Conservation (phyloP, 164 flowering plant species). For the Tinospora cordifolia region DNA sequence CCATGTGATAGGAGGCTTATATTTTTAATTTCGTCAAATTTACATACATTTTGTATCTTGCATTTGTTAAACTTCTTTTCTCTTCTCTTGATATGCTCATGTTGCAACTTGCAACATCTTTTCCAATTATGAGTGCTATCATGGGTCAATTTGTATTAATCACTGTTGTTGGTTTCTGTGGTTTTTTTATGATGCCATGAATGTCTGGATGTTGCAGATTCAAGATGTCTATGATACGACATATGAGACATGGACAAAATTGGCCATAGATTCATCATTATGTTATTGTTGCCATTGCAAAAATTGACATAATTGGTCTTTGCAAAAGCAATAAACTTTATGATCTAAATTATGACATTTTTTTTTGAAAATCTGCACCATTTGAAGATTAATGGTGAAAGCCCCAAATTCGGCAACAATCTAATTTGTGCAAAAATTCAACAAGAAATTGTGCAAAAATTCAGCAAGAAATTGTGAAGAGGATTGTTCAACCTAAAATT, state of each 20-base stretch:
- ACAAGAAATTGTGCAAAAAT: too few relatives aligned
- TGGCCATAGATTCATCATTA: constrained; percentile 82
- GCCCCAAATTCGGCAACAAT: too few relatives aligned
- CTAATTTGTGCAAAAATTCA: too few relatives aligned
- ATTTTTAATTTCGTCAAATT: neutral
- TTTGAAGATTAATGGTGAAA: too few relatives aligned
- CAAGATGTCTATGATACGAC: constrained; percentile 62
- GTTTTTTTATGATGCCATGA: neutral
- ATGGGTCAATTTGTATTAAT: too few relatives aligned
- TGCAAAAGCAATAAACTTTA: too few relatives aligned
- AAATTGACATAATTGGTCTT: too few relatives aligned
- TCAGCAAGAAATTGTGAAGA: too few relatives aligned
- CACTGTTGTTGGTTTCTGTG: neutral
- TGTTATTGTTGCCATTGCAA: constrained; percentile 42
- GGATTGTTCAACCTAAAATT: too few relatives aligned
- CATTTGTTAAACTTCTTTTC: neutral
- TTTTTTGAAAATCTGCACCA: too few relatives aligned
- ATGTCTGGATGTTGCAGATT: constrained; percentile 46
- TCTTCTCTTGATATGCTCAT: neutral
- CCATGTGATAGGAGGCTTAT: neutral
- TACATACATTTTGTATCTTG: neutral
- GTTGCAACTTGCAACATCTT: neutral
- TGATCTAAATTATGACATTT: too few relatives aligned
- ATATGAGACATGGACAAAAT: constrained; percentile 67
- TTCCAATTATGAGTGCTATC: too few relatives aligned